phyloP scores from a whole-genome alignment of 495 filamentous ascomycete species.

The Bombardia bombarda region DNA sequence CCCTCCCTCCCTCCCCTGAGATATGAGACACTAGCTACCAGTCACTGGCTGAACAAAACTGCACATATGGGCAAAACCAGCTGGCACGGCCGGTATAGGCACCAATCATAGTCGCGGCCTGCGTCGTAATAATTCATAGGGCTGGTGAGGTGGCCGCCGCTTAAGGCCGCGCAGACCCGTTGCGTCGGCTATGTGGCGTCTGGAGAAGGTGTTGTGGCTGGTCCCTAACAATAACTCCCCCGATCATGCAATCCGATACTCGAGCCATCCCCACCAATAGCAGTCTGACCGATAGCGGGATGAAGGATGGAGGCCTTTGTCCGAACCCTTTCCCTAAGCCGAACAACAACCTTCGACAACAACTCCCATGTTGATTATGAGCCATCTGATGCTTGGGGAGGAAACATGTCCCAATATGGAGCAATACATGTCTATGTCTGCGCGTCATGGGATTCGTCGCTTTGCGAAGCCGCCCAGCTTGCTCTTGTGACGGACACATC shows the following conservation, averaged over 20 bases:
- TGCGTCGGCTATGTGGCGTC: background rate
- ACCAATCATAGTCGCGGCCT: no score
- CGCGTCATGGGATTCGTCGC: background rate
- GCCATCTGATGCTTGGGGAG: background rate
- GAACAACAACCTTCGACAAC: background rate
- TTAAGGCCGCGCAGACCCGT: no score
- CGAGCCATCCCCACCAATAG: no score
- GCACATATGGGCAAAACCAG: background rate
- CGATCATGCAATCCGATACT: no score
- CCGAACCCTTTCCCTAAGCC: background rate
- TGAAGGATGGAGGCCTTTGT: background rate
- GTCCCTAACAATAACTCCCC: no score
- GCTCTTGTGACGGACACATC: slow-evolving; percentile 1
- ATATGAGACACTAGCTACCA: background rate
- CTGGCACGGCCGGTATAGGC: background rate
- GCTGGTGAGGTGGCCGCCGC: no score
- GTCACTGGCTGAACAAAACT: background rate
- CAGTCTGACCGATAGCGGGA: no score
- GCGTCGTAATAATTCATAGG: background rate
- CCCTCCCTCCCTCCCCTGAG: background rate
- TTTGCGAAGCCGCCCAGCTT: no score
- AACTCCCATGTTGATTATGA: background rate
- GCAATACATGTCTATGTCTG: background rate
- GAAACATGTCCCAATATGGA: background rate
- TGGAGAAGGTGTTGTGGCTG: background rate